Evolutionary conservation across 768 basidiomycete species (phyloP).

Genomic region (Scleroderma citrinum): DNA sequence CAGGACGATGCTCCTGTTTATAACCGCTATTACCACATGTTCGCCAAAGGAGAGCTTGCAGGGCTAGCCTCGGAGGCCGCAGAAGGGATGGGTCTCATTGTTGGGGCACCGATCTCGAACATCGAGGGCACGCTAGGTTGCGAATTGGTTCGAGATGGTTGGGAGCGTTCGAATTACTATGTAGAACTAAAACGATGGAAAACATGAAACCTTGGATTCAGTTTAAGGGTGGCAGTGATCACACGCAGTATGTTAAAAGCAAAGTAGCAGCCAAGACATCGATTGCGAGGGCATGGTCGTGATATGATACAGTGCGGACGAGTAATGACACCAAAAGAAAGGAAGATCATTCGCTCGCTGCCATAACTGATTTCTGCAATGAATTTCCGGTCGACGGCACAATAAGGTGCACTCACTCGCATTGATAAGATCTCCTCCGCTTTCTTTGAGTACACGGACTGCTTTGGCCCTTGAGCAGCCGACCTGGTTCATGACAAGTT

Average conservation of each 20-base stretch:
- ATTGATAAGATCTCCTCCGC: constrained; percentile 91
- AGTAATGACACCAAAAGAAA: constrained; percentile 16
- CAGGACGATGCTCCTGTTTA: constrained; percentile 38
- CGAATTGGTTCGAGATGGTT: constrained; percentile 66
- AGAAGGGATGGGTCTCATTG: constrained; percentile 42
- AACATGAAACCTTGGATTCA: constrained; percentile 17
- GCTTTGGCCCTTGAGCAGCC: constrained; percentile 90
- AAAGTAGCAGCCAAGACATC: constrained; percentile 11
- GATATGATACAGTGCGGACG: constrained; percentile 25
- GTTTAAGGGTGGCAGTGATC: constrained; percentile 1
- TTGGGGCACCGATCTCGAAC: constrained; percentile 34
- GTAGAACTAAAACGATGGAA: constrained; percentile 69
- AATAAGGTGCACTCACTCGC: constrained; percentile 64
- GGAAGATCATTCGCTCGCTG: constrained; percentile 73
- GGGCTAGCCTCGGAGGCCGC: constrained; percentile 62
- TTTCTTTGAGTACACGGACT: constrained; percentile 83
- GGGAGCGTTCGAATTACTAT: constrained; percentile 89
- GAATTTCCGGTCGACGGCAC: constrained; percentile 8
- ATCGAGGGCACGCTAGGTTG: constrained; percentile 37
- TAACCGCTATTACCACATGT: constrained; percentile 97
- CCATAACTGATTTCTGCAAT: constrained; percentile 63
- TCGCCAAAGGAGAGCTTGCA: constrained; percentile 71
- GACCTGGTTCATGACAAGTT: constrained; percentile 87
- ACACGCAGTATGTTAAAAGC: constrained; percentile 3
- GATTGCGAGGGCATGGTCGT: constrained; percentile 18